Conservation (phyloP, 768 basidiomycete species). For the Gymnopilus junonius region DNA sequence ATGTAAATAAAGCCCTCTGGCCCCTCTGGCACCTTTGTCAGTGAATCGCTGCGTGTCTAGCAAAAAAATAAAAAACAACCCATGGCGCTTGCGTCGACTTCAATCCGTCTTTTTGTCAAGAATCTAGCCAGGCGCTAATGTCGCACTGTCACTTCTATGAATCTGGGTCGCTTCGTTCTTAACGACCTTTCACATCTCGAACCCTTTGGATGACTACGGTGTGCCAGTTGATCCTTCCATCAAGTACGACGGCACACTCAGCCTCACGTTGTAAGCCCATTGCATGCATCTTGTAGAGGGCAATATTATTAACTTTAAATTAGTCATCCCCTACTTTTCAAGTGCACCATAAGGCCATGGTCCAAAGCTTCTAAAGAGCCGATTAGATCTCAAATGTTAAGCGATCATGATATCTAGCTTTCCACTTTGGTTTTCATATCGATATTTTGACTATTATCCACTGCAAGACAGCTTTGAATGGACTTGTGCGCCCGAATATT, state of each 20-base stretch:
- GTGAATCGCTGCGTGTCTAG: too few species aligned
- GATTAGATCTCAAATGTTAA: not conserved
- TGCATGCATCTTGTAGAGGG: too few species aligned
- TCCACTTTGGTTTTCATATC: too few species aligned
- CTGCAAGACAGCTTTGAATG: too few species aligned
- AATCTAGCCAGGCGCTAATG: constrained; percentile 36
- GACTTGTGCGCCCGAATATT: too few species aligned
- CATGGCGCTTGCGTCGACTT: too few species aligned
- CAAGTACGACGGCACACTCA: constrained; percentile 11
- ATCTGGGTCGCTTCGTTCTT: not conserved
- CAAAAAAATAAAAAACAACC: too few species aligned
- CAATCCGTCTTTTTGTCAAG: constrained; percentile 17
- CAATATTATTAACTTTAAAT: too few species aligned
- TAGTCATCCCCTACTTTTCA: constrained; percentile 8
- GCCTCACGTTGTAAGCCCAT: constrained; percentile 8
- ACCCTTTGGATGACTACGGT: not conserved
- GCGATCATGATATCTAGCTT: too few species aligned
- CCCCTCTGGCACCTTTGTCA: too few species aligned
- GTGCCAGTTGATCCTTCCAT: constrained; percentile 14
- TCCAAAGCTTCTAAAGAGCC: not conserved
- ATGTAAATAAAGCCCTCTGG: too few species aligned
- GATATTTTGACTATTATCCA: too few species aligned
- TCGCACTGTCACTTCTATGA: constrained; percentile 14
- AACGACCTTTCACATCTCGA: not conserved
- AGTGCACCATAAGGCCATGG: constrained; percentile 1